Evolutionary conservation across 78 protist species (phyloP), one percentile per base, ranked within the genome.

Genomic region (Polysphondylium violaceum): DNA sequence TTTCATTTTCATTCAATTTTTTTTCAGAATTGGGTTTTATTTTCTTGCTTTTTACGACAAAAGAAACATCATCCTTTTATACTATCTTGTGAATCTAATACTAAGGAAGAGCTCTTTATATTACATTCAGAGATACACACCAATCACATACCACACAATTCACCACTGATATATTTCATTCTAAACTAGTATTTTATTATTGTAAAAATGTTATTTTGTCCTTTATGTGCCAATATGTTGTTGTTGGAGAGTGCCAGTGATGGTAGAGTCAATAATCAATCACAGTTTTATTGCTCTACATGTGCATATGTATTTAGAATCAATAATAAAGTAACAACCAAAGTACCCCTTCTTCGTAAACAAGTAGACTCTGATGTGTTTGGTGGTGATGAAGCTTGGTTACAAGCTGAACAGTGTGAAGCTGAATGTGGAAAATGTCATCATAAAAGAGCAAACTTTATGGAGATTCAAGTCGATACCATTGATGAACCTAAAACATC

Each of bases 331-430:
- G 90, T 83, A 40, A 72, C 69, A 1, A 31, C 79, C 0, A 83
- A 83, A 43, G 78, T 83, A 23, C 75, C 75, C 9, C 47, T 83
- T 3, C 12, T 40, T 2, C 31, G 90, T 31, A 83, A 83, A 59
- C 23, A 68, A 33, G 43, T 83, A 12, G 90, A 83, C 17, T 51
- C 68, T 17, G 90, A 83, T 83, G 90, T 83, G 29, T 83, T 83
- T 58, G 90, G 90, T 83, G 90, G 90, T 68, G 90, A 83, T 41
- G 90, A 83, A 40, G 90, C 90, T 14, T 83, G 90, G 90, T 11
- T 44, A 40, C 14, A 47, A 6, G 74, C 90, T 8, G 73, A 67
- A 68, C 77, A 67, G 44, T 59, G 51, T 14, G 90, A 83, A 63
- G 78, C 53, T 43, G 58, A 83, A 55, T 83, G 90, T 69, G 79